Conservation (phyloP, 495 filamentous ascomycete genomes). For the Xylaria telfairii region DNA sequence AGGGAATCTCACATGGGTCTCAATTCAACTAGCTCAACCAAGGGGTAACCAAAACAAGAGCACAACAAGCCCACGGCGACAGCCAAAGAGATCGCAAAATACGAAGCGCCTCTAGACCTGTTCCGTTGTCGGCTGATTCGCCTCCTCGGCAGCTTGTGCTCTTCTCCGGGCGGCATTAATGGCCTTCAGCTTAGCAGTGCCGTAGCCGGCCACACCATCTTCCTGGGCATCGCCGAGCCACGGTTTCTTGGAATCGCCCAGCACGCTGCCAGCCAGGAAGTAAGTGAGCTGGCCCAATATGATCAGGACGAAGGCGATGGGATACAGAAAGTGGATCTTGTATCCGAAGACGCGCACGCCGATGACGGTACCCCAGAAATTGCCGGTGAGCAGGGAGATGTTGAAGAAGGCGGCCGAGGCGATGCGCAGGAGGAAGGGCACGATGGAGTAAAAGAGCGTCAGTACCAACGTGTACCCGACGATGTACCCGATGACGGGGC, state of each 20-base stretch:
- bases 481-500: constrained; percentile 76
- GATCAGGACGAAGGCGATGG: constrained; percentile 92
- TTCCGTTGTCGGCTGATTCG: background rate
- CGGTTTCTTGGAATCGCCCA: constrained; percentile 93
- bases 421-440: constrained; percentile 86
- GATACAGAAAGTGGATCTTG: constrained; percentile 86
- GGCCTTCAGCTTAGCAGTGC: constrained; percentile 85
- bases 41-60: background rate
- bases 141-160: constrained; percentile 28
- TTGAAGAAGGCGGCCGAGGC: constrained; percentile 95
- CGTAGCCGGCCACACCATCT: constrained; percentile 77
- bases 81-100: background rate
- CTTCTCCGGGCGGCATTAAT: constrained; percentile 58
- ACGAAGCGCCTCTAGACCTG: constrained; percentile 6
- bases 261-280: constrained; percentile 73
- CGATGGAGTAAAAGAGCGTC: constrained; percentile 83
- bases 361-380: constrained; percentile 96
- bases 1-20: background rate
- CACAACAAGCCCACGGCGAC: background rate
- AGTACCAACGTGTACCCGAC: constrained; percentile 86
- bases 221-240: constrained; percentile 91
- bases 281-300: constrained; percentile 83
- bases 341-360: constrained; percentile 85
- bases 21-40: background rate
- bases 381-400: constrained; percentile 89